A percentile compares a stretch with the other conserved stretches of the same genome.
Evolutionary conservation across 169 alveolate species (phyloP).

Genomic region (Eimeria praecox): DNA sequence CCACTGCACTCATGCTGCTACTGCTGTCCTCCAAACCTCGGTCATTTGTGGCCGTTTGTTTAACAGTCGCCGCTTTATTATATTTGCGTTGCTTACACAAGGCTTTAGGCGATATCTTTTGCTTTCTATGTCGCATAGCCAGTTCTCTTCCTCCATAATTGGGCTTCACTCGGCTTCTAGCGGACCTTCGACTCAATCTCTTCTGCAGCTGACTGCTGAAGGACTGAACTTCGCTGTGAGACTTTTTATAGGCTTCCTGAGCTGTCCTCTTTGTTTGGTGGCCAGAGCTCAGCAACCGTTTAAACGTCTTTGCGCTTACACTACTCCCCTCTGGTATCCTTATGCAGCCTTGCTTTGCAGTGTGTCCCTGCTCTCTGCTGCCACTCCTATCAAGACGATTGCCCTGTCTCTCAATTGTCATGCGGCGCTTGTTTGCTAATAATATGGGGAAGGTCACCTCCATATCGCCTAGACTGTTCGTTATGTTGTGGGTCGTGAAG

Average conservation of each 20-base stretch:
- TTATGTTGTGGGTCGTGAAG: not conserved
- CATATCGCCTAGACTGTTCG: not conserved
- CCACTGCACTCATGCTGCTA: not conserved
- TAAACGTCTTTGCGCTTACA: no score
- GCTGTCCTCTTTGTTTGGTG: not conserved
- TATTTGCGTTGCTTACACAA: not conserved
- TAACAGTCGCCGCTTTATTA: not conserved
- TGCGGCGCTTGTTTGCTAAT: not conserved
- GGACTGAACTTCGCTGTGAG: not conserved
- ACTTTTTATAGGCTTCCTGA: not conserved
- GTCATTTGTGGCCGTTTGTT: not conserved
- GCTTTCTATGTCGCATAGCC: not conserved
- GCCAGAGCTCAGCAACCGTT: not conserved
- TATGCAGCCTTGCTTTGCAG: not conserved
- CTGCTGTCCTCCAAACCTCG: not conserved
- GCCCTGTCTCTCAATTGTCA: not conserved
- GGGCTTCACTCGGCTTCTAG: not conserved
- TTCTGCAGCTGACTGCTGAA: constrained; percentile 29
- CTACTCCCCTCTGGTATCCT: not conserved
- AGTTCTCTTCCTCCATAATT: not conserved
- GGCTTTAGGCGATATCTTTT: not conserved
- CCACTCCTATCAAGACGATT: not conserved
- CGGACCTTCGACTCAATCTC: not conserved
- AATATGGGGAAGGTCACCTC: not conserved
- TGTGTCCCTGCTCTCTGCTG: not conserved